Evolutionary conservation across 208 protist species (phyloP), one percentile per base, ranked within the genome.

Genomic region (Wallacemonas sp.): DNA sequence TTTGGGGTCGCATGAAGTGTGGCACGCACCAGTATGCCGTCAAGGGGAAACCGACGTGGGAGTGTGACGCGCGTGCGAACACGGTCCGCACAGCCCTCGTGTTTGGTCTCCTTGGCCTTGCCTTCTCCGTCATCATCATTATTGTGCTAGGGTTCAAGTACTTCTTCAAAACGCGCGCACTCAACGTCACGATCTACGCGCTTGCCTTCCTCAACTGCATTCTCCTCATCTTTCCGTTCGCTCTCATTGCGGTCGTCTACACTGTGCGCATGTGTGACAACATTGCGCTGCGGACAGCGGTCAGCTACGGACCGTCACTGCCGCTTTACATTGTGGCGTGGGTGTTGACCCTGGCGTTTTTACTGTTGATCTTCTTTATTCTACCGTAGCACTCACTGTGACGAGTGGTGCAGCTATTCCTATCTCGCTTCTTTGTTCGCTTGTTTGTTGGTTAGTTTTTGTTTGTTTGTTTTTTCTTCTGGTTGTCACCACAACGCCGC

Each of bases 281-380:
- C 30, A 24, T 24, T 14, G 5, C 30, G 23, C 26, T 24, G 4
- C 34, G 52, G 6, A 26, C 5, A 5, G n/a, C 38, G n/a, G 8
- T 41, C 17, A 21, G 8, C 9, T 58, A 58, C 52, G 52, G 52
- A 2, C 52, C 52, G 9, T 17, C 52, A 3, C 11, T 58, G 26
- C 52, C 52, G 6, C 32, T 58, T 19, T 38, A 41, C n/a, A 0
- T 58, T 19, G 52, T 58, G 4, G 30, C 52, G 16, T 58, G 52
- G 52, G 52, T 58, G 6, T 24, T 58, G 30, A 58, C 52, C 17
- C 14, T 58, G 5, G 30, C 34, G 6, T 39, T 30, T 29, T 14
- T 58, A 8, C 29, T 38, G 47, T 14, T 70, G 34, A 19, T 61
- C 49, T 61, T 54, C 38, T 70, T 43, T 32, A 39, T 70, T 39